Evolutionary conservation across 495 filamentous ascomycete species (phyloP), one percentile per base, ranked within the genome.

Genomic region (Aspergillus wentii): DNA sequence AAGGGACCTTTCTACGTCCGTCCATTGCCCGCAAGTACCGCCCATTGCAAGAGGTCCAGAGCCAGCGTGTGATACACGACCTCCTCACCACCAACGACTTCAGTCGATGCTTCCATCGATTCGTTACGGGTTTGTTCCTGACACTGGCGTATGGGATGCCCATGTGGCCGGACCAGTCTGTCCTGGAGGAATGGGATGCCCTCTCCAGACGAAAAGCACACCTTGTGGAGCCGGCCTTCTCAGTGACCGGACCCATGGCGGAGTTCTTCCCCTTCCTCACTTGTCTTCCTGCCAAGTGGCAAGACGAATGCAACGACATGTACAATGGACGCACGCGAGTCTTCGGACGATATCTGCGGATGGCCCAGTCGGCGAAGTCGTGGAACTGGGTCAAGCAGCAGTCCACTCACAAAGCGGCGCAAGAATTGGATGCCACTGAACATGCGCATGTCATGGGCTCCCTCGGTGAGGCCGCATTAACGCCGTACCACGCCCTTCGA

Each of bases 141-240:
- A 58, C 71, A 0, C 64, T 83, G 2, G 66, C 65, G 3, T 85
- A 79, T 71, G 81, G 79, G 13, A 71, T 66, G 19, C 49, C 46
- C 9, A 40, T 72, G 13, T 51, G 39, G 8, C 55, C 49, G 17
- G 46, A 56, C 6, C 59, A 67, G 31, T 14, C 41, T 3, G 37
- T 49, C 11, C 36, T 67, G 5, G 41, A 49, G 0, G 43, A 45
- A 3, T 40, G 61, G n/a, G 46, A 56, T 11, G 31, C 46, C 3
- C 33, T 61, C n/a, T 46, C 49, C 11, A 33, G 54, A 30, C 54
- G 40, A 4, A 34, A 68, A 4, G 2, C 18, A 2, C 5, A 13
- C 9, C 8, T 7, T 13, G 16, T 5, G 52, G 61, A 38, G 52
- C 59, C 28, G 49, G 62, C 8, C 37, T 46, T 11, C 11, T 16